Base-by-base conservation (phyloP, 1,284 basidiomycete species). In the Moesziomyces aphidis region DNA sequence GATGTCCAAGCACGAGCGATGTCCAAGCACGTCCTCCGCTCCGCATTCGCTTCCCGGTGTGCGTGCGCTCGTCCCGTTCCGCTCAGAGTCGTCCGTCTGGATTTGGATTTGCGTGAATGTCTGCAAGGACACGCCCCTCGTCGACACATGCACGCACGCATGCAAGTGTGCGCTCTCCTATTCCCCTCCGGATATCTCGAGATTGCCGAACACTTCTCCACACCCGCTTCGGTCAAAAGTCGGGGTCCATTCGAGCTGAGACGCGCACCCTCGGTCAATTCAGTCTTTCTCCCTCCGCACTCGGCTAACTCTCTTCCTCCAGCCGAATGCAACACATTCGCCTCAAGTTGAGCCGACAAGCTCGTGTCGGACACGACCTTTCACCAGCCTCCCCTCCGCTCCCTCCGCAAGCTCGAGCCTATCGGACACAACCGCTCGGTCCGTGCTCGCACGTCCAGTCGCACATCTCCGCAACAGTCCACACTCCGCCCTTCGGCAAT, bases 371-470 rank as follows among this genome's bases (percentile, higher is more conserved):
- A 34, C 31, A 13, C 31, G 53, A 47, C 45, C 53, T 45, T 55
- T 31, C 26, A 31, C 24, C 50, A 28, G 44, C 21, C 21, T 24
- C 31, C 4, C 4, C 26, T 28, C 26, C 8, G 26, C 36, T 5
- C 36, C 13, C 36, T 42, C 39, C 19, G 17, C 15, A 19, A 42
- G 39, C 39, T 42, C 17, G 39, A 15, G 39, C 17, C 7, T 19
- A n/a, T 11, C 3, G 17, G 17, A 17, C 39, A 17, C 39, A 42
- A 42, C 31, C 17, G 34, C 46, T 42, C 54, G 46, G 54, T 49
- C 54, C 34, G 54, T 55, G 54, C 54, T 55, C 54, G 45, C 54
- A n/a, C 36, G 17, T 28, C 7, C 15, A 4, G 10, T 22, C 28
- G 28, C 28, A 39, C 19, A 19, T 55, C 45, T 34, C 24, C 22